Evolutionary conservation across 2,329 filamentous ascomycete species (phyloP).

Genomic region (Tricladium varicosporioides): DNA sequence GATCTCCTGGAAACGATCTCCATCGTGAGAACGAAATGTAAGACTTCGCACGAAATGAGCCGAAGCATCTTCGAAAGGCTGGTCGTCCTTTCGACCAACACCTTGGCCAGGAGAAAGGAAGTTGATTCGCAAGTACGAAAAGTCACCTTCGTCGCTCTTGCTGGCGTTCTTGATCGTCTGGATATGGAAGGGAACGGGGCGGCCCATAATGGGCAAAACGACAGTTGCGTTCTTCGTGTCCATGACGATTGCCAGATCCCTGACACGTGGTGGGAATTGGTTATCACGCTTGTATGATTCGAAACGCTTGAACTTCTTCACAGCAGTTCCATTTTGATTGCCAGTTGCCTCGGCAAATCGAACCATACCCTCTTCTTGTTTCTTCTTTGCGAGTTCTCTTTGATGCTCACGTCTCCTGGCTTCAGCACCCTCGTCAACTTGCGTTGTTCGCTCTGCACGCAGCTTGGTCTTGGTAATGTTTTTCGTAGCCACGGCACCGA

Average conservation of each 20-base stretch:
- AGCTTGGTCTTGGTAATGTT: constrained; percentile 95
- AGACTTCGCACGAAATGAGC: constrained; percentile 95
- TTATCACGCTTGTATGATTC: constrained; percentile 99
- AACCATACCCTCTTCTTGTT: constrained; percentile 82
- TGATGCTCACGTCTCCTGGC: constrained; percentile 86
- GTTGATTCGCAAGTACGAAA: constrained; percentile 92
- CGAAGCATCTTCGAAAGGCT: constrained; percentile 93
- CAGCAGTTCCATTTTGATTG: constrained; percentile 82
- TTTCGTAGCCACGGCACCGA: constrained; percentile 85
- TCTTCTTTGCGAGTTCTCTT: constrained; percentile 82
- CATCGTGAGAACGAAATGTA: constrained; percentile 90
- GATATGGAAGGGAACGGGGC: constrained; percentile 97
- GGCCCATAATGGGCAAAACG: constrained; percentile 93
- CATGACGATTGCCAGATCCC: constrained; percentile 85
- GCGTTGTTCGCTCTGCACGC: constrained; percentile 84
- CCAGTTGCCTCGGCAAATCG: constrained; percentile 83
- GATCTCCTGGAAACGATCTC: constrained; percentile 85
- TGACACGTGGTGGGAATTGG: constrained; percentile 79
- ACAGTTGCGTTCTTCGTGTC: constrained; percentile 88
- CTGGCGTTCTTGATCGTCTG: constrained; percentile 98
- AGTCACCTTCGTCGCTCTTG: constrained; percentile 94
- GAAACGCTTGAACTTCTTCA: constrained; percentile 98
- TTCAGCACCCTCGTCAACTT: constrained; percentile 87
- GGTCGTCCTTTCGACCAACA: constrained; percentile 94
- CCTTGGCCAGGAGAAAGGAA: constrained; percentile 96